phyloP scores from a whole-genome alignment of 345 rosid genomes.

The Murraya koenigii region DNA sequence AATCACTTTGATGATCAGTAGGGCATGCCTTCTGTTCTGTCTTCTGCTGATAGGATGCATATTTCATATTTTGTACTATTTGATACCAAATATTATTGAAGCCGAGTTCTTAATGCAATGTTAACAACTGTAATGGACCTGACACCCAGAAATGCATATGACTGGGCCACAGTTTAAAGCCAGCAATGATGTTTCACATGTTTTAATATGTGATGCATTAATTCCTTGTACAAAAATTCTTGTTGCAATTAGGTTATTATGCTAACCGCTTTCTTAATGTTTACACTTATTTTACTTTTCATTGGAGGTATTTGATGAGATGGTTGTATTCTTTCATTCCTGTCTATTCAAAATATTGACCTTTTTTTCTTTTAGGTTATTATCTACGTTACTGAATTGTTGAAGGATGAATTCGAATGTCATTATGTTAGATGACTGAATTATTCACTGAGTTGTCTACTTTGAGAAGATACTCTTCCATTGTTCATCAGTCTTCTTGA shows the following conservation, averaged over 20 bases:
- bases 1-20: background rate
- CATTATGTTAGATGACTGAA: background rate
- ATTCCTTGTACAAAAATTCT: background rate
- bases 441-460: background rate
- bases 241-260: background rate
- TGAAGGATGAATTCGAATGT: background rate
- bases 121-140: background rate
- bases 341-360: background rate
- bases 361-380: background rate
- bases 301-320: background rate
- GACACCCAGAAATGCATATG: background rate
- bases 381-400: background rate
- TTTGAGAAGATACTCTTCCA: background rate
- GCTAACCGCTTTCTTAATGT: background rate
- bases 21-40: background rate
- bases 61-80: background rate
- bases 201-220: background rate
- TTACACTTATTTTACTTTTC: background rate
- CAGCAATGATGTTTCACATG: background rate
- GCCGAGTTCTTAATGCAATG: background rate
- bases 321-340: background rate
- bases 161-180: background rate
- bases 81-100: too few relatives aligned
- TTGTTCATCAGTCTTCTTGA: background rate
- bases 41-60: background rate